These are phyloP conservation scores for Gaertneriomyces sp. DNA, from an alignment of 192 early-diverging fungal genomes.

Conservation along the genomic window DNA sequence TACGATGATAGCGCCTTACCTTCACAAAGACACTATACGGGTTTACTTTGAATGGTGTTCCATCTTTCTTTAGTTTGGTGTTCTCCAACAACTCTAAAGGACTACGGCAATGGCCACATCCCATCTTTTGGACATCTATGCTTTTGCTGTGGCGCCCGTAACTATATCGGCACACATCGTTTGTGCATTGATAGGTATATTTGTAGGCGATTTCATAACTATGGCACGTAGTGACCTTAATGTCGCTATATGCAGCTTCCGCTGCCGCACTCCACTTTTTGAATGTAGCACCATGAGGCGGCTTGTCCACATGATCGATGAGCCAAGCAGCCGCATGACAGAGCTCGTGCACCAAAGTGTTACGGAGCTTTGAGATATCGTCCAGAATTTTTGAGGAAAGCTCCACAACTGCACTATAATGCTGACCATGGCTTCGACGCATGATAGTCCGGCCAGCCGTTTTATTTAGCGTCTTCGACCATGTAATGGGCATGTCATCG, in stretches of 20 bases:
- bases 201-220: conserved; percentile 39
- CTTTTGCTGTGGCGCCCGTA: conserved; percentile 43
- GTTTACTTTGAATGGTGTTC: conserved; percentile 32
- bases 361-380: conserved; percentile 28
- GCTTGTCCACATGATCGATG: conserved; percentile 24
- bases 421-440: conserved; percentile 16
- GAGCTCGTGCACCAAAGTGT: conserved; percentile 40
- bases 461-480: conserved; percentile 22
- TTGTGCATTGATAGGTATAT: conserved; percentile 29
- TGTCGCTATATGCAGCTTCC: conserved; percentile 15
- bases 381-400: conserved; percentile 41
- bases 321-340: conserved; percentile 40
- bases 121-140: conserved; percentile 30
- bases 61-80: conserved; percentile 30
- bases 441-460: conserved; percentile 33
- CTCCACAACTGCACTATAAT: conserved; percentile 31
- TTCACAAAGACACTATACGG: conserved; percentile 31
- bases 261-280: conserved; percentile 35
- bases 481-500: conserved; percentile 19
- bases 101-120: conserved; percentile 29
- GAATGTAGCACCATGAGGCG: conserved; percentile 37
- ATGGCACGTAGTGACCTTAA: conserved; percentile 38
- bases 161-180: conserved; percentile 17
- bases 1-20: conserved; percentile 10
- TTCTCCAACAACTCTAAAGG: conserved; percentile 14